A percentile compares a stretch with the other conserved stretches of the same genome.
These are phyloP conservation scores for Dorcoceras hygrometricum DNA, from an alignment of 257 asterid genomes.

Conservation along the genomic window DNA sequence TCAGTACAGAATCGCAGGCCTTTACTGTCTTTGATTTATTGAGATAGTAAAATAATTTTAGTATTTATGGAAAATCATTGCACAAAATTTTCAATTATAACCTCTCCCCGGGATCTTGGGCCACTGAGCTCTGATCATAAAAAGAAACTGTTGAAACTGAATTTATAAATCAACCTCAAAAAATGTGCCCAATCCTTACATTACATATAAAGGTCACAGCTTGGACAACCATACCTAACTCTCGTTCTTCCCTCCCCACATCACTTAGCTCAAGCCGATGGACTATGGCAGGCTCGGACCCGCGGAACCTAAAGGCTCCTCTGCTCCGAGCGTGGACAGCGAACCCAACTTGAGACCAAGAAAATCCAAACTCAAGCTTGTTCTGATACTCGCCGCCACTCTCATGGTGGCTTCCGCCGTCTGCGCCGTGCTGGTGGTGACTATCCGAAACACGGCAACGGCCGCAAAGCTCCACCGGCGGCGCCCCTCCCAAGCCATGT, in stretches of 20 bases:
- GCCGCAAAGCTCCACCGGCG: neutral
- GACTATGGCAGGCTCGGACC: constrained; percentile 30
- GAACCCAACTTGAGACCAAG: constrained; percentile 13
- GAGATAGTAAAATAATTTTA: too few species aligned
- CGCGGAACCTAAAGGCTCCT: constrained; percentile 26
- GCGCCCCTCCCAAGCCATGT: constrained; percentile 37
- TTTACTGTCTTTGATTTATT: too few species aligned
- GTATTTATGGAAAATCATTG: too few species aligned
- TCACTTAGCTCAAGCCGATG: constrained; percentile 21
- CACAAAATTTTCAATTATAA: too few species aligned
- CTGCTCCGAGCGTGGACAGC: neutral
- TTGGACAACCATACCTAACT: neutral
- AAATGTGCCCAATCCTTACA: neutral
- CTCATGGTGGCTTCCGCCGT: constrained; percentile 38
- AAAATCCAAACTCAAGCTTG: constrained; percentile 28
- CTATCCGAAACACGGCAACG: constrained; percentile 20
- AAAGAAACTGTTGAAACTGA: too few species aligned
- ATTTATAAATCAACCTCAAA: neutral
- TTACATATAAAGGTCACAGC: neutral
- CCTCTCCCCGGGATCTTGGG: too few species aligned
- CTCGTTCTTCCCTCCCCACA: neutral
- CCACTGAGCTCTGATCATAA: too few species aligned
- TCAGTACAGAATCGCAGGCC: too few species aligned
- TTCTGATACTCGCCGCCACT: constrained; percentile 29
- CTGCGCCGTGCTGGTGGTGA: constrained; percentile 32